Percentiles rank a stretch among this genome's conserved stretches.
phyloP scores from a whole-genome alignment of 352 stramenopile species.

The Thalassiosira mediterranea region DNA sequence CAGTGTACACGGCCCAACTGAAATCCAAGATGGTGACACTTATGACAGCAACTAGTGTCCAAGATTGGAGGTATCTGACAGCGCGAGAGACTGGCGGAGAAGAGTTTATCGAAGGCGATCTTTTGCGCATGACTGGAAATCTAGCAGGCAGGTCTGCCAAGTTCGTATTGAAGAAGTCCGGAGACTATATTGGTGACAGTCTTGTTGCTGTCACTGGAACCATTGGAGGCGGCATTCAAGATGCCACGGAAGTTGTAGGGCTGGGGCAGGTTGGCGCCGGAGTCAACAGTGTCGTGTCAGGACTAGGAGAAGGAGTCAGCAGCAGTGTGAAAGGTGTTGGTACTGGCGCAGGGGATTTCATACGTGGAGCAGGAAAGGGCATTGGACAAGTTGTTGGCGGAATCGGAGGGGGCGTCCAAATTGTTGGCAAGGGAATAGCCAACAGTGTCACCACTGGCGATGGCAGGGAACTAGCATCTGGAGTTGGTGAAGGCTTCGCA shows the following conservation, averaged over 20 bases:
- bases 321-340: slow-evolving; percentile 81
- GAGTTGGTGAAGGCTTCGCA: slow-evolving; percentile 66
- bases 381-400: slow-evolving; percentile 81
- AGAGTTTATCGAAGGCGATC: slow-evolving; percentile 83
- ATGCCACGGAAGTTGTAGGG: slow-evolving; percentile 71
- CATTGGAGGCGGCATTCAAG: slow-evolving; percentile 79
- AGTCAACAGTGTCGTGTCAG: slow-evolving; percentile 82
- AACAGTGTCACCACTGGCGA: slow-evolving; percentile 78
- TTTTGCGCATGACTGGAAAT: slow-evolving; percentile 81
- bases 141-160: slow-evolving; percentile 78
- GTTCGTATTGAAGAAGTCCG: slow-evolving; percentile 77
- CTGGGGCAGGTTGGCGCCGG: slow-evolving; percentile 73
- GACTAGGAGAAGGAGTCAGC: slow-evolving; percentile 79
- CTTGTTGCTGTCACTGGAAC: slow-evolving; percentile 62
- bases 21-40: slow-evolving; percentile 84
- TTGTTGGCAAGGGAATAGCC: slow-evolving; percentile 78
- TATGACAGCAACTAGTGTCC: slow-evolving; percentile 77
- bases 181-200: slow-evolving; percentile 74
- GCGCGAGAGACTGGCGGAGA: slow-evolving; percentile 76
- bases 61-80: slow-evolving; percentile 84
- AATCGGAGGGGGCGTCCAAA: slow-evolving; percentile 67
- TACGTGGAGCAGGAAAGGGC: slow-evolving; percentile 80
- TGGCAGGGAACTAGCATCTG: too few species aligned
- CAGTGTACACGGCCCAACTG: slow-evolving; percentile 75
- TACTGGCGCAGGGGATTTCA: slow-evolving; percentile 72